Percentiles rank a stretch among this genome's conserved stretches.
Evolutionary conservation across 495 filamentous ascomycete species (phyloP).

Genomic region (Xylaria nigripes): DNA sequence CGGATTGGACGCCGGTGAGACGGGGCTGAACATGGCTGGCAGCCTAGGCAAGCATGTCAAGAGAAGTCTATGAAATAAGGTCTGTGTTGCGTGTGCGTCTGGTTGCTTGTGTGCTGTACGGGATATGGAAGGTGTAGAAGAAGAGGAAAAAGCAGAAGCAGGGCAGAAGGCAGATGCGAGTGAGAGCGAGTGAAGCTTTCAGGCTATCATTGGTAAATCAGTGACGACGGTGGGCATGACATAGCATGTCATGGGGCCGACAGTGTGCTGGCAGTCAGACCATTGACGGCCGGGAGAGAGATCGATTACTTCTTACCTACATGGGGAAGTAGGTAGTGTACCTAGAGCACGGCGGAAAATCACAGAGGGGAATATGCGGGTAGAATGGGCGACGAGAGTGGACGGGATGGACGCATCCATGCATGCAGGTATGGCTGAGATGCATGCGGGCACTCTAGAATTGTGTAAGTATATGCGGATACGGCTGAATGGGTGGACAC

Average conservation of each 20-base stretch:
- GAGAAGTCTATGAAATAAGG: neutral
- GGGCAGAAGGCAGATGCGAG: neutral
- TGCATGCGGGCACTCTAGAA: neutral
- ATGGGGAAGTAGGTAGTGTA: neutral
- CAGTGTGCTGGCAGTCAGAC: conserved; percentile 11
- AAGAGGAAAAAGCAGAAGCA: neutral
- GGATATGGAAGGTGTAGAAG: neutral
- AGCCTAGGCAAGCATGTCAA: conserved; percentile 6
- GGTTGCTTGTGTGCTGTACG: neutral
- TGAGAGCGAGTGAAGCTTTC: conserved; percentile 8
- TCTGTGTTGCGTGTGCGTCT: neutral
- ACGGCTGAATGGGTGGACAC: neutral
- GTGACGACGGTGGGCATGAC: conserved; percentile 5
- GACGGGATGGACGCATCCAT: neutral
- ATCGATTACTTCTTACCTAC: neutral
- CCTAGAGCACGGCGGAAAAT: neutral
- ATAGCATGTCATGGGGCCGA: conserved; percentile 7
- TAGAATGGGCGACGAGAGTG: neutral
- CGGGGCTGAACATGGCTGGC: conserved; percentile 7
- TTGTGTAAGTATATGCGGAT: neutral
- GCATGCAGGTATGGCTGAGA: neutral
- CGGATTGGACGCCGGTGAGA: conserved; percentile 2
- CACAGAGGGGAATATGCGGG: neutral
- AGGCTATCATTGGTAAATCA: conserved; percentile 7
- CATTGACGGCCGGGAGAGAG: neutral